phyloP scores from a whole-genome alignment of 176 grass and related monocot species.

The Areca catechu region DNA sequence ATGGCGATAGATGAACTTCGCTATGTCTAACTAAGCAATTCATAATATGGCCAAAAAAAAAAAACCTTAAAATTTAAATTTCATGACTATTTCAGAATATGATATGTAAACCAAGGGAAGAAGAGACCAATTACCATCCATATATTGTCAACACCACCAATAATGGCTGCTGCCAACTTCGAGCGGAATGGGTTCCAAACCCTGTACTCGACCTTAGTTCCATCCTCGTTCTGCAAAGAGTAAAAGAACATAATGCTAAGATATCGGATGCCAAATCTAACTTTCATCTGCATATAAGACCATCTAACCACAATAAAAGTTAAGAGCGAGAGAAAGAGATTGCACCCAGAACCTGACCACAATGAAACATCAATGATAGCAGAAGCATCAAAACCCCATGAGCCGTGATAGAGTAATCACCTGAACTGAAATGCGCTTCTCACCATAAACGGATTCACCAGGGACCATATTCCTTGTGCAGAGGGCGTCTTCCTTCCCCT shows the following conservation, averaged over 20 bases:
- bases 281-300: no score
- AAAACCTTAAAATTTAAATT: background rate
- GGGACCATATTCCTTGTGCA: constrained; percentile 87
- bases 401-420: background rate
- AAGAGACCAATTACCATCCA: constrained; percentile 56
- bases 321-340: no score
- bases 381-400: no score
- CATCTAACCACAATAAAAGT: no score
- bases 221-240: constrained; percentile 49
- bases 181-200: constrained; percentile 89
- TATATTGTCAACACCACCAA: constrained; percentile 78
- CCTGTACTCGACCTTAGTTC: constrained; percentile 66
- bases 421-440: constrained; percentile 85
- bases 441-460: constrained; percentile 73
- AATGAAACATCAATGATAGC: no score
- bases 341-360: no score
- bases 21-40: no score
- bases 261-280: no score
- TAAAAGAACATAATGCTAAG: background rate
- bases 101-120: background rate
- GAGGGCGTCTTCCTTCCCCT: constrained; percentile 88
- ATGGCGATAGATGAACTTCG: no score
- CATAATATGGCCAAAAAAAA: background rate
- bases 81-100: no score
- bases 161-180: constrained; percentile 74